These are phyloP conservation scores for Venturia aucupariae DNA, from an alignment of 2,329 filamentous ascomycete genomes.

Conservation along the genomic window DNA sequence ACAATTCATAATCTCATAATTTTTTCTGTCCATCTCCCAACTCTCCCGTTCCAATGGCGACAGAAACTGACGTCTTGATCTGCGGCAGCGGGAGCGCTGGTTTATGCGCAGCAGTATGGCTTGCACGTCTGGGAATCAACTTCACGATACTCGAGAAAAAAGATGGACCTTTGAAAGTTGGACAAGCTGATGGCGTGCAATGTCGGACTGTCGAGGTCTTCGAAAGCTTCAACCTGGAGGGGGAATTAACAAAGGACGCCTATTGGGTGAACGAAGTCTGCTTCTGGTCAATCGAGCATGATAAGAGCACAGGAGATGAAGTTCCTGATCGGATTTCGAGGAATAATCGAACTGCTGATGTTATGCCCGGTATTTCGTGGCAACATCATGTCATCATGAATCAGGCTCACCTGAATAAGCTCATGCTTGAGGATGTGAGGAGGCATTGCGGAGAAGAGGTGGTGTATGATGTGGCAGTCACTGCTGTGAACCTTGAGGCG, in stretches of 20 bases:
- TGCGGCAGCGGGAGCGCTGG: conserved; percentile 54
- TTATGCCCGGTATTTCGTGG: conserved; percentile 49
- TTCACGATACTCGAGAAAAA: conserved; percentile 51
- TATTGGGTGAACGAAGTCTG: conserved; percentile 58
- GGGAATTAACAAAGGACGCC: conserved; percentile 53
- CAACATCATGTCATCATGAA: conserved; percentile 62
- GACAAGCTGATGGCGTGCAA: conserved; percentile 58
- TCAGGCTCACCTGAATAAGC: conserved; percentile 58
- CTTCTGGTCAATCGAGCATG: conserved; percentile 31
- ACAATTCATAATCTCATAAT: background rate
- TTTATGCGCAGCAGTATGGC: conserved; percentile 52
- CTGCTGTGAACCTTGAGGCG: conserved; percentile 35
- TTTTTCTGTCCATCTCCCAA: background rate
- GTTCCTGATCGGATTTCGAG: conserved; percentile 34
- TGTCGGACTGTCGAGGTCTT: conserved; percentile 64
- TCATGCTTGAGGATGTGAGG: conserved; percentile 46
- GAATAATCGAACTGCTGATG: conserved; percentile 44
- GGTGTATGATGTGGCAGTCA: conserved; percentile 47
- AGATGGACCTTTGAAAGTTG: conserved; percentile 44
- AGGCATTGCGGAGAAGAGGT: conserved; percentile 36
- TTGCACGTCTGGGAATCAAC: conserved; percentile 46
- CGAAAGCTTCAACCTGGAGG: conserved; percentile 58
- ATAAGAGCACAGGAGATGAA: conserved; percentile 12
- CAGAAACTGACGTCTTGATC: conserved; percentile 46
- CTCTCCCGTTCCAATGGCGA: background rate